Percentiles rank a stretch among this genome's conserved stretches.
phyloP scores from a whole-genome alignment of 495 filamentous ascomycete genomes.

The Aspergillus bridgeri region DNA sequence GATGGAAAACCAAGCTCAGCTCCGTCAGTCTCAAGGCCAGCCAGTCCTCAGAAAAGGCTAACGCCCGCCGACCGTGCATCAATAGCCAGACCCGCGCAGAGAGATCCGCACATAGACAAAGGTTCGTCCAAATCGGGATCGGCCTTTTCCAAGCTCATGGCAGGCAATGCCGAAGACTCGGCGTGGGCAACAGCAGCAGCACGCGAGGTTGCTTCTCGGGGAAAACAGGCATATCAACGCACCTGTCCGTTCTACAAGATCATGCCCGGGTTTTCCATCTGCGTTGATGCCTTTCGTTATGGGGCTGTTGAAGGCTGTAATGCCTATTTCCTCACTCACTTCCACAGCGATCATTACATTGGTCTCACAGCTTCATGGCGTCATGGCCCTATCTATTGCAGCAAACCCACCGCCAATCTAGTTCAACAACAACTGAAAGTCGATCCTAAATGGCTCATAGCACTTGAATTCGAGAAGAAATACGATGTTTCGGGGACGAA shows the following conservation, averaged over 20 bases:
- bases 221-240: slow-evolving; percentile 84
- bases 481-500: slow-evolving; percentile 74
- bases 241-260: slow-evolving; percentile 99
- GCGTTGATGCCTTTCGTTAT: slow-evolving; percentile 95
- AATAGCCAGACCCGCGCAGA: slow-evolving; percentile 70
- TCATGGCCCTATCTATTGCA: slow-evolving; percentile 96
- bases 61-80: slow-evolving; percentile 63
- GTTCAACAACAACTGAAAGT: slow-evolving; percentile 83
- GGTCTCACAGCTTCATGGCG: slow-evolving; percentile 84
- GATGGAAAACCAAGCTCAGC: slow-evolving; percentile 69
- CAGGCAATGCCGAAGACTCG: slow-evolving; percentile 79
- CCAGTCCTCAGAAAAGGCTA: slow-evolving; percentile 24
- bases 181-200: slow-evolving; percentile 89
- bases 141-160: slow-evolving; percentile 91
- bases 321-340: slow-evolving; percentile 97
- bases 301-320: slow-evolving; percentile 87
- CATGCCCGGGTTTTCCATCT: slow-evolving; percentile 84
- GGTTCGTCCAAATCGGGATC: slow-evolving; percentile 42
- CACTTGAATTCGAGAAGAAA: slow-evolving; percentile 81
- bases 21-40: slow-evolving; percentile 23
- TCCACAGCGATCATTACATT: slow-evolving; percentile 96
- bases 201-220: slow-evolving; percentile 69
- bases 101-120: slow-evolving; percentile 62
- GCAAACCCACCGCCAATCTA: slow-evolving; percentile 83
- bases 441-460: slow-evolving; percentile 78